Evolutionary conservation across 805 yeast species (phyloP), one percentile per base, ranked within the genome.

Genomic region (Nakazawaea ernobii): DNA sequence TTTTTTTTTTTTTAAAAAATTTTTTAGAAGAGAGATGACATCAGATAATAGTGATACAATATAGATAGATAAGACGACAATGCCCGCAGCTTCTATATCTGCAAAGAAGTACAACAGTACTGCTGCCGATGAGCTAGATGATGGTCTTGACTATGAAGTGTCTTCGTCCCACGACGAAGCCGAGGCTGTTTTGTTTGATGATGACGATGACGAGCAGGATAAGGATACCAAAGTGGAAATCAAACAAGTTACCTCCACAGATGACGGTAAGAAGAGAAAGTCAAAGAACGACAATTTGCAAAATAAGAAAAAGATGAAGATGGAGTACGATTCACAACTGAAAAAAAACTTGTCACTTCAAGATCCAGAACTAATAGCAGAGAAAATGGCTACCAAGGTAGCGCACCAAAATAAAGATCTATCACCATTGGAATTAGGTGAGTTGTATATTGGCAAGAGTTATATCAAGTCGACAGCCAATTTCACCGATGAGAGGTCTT

Each of bases 41-140:
- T 29, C 8, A 32, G 20, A 33, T 15, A 15, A 17, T 14, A 32
- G 8, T 3, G n/a, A 32, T 15, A 30, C 11, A 29, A 4, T 32
- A 5, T 29, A 17, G 40, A 24, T 35, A 27, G 26, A 14, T 6
- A 14, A n/a, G 8, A 20, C 14, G 8, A 20, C 14, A 6, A 42
- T 33, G 38, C 35, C 15, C n/a, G n/a, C n/a, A 26, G 28, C 30
- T 39, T 35, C 26, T 8, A 32, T 24, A 11, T 20, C 10, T 9
- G 38, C 17, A n/a, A 15, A 13, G 5, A 24, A 40, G 3, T 17
- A 29, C 17, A 32, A 11, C 17, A 32, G 26, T 11, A 47, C 50
- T n/a, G 61, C 46, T 10, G 85, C 75, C 13, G 96, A 89, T 62
- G 95, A 84, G 51, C 69, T 88, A 49, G 91, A 86, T 44, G 95